These are phyloP conservation scores for Saturnispora sekii DNA, from an alignment of 805 yeast genomes.

Conservation along the genomic window DNA sequence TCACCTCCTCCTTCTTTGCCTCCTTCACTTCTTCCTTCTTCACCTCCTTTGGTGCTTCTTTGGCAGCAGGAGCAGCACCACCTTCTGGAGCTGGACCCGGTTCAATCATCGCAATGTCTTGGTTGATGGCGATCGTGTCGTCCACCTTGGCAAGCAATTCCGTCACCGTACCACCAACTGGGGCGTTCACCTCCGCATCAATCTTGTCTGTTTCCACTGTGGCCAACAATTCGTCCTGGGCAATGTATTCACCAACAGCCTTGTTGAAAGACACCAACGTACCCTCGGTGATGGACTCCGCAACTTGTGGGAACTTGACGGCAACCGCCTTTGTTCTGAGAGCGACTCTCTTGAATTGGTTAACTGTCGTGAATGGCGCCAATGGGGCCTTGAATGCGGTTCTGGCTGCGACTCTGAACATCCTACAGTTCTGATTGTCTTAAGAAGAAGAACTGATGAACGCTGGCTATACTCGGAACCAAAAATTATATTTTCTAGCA, in stretches of 20 bases:
- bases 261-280: constrained; percentile 62
- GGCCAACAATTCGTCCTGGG: constrained; percentile 82
- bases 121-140: constrained; percentile 94
- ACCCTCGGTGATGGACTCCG: constrained; percentile 97
- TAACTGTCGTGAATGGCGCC: background rate
- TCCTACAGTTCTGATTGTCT: background rate
- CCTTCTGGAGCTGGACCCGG: constrained; percentile 64
- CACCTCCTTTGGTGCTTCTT: constrained; percentile 22
- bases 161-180: constrained; percentile 79
- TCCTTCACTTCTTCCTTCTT: constrained; percentile 20
- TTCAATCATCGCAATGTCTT: constrained; percentile 80
- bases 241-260: constrained; percentile 80
- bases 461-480: background rate
- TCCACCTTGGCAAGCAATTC: constrained; percentile 78
- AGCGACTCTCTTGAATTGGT: constrained; percentile 1
- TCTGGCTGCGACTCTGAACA: constrained; percentile 11
- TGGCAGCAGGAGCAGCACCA: constrained; percentile 33
- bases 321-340: constrained; percentile 29
- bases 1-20: constrained; percentile 18
- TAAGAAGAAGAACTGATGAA: background rate
- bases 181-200: constrained; percentile 94
- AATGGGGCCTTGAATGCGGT: constrained; percentile 6
- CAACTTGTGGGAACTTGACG: constrained; percentile 96
- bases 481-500: background rate
- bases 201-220: constrained; percentile 98